Evolutionary conservation across 169 alveolate genomes (phyloP).

Genomic region (Fabrea salina): DNA sequence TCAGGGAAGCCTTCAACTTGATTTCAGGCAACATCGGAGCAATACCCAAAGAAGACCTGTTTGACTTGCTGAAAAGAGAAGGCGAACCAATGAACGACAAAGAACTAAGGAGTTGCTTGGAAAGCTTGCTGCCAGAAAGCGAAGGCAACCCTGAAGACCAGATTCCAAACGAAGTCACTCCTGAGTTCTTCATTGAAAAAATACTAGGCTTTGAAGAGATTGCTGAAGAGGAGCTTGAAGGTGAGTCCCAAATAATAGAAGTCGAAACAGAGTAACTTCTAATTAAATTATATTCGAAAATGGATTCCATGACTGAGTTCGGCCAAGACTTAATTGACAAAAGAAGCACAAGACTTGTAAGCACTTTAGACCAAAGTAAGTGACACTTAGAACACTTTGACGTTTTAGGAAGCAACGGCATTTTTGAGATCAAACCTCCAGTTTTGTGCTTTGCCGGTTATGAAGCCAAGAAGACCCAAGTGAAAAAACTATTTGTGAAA

Average conservation of each 20-base stretch:
- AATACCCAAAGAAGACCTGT: slow-evolving; percentile 62
- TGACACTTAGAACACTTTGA: background rate
- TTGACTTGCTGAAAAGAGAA: slow-evolving; percentile 53
- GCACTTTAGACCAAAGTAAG: background rate
- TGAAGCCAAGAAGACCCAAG: background rate
- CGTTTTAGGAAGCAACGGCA: background rate
- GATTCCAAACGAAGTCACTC: slow-evolving; percentile 54
- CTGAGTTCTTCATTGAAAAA: slow-evolving; percentile 66
- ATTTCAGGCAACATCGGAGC: slow-evolving; percentile 49
- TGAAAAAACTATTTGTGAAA: background rate
- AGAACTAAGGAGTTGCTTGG: slow-evolving; percentile 58
- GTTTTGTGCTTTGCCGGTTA: slow-evolving; percentile 20
- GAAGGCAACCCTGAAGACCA: slow-evolving; percentile 51
- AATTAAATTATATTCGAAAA: background rate
- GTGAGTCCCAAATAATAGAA: slow-evolving; percentile 9
- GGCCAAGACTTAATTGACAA: too few relatives aligned
- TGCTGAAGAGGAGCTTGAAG: slow-evolving; percentile 54
- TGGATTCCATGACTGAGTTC: too few relatives aligned
- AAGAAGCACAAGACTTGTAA: background rate
- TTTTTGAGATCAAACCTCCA: slow-evolving; percentile 1
- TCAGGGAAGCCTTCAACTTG: slow-evolving; percentile 65
- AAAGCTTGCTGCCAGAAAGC: slow-evolving; percentile 49
- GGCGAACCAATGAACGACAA: slow-evolving; percentile 61
- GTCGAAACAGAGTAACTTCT: too few relatives aligned
- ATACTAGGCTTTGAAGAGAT: slow-evolving; percentile 73